Base-by-base conservation (phyloP, 352 stramenopile species). In the Aphanomyces stellatus region DNA sequence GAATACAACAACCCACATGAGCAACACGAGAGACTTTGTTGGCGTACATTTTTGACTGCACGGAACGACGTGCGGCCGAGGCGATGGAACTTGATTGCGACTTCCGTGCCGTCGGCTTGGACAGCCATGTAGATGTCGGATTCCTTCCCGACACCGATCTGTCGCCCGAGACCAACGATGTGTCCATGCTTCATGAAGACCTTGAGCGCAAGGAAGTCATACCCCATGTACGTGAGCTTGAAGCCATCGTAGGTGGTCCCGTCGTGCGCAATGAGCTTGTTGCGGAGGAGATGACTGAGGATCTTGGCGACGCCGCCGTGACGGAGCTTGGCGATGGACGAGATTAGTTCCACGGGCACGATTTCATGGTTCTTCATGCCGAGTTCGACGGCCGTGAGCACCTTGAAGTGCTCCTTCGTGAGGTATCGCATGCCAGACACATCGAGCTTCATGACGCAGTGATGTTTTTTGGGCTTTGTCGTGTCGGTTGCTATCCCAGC, bases 41-140 rank as follows among this genome's bases (percentile, higher is more conserved):
- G 17, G 75, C 72, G 48, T 68, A 91, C 80, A 53, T 85, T 81
- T 65, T 97, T 97, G 53, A 99, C 96, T 25, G 96, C 95, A 22
- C 96, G 90, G 80, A 99, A 99, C 25, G 90, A 98, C 31, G 97
- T 99, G 65, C 97, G 84, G 49, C 98, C 98, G 13, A 99, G 86
- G n/a, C 98, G 93, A 80, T 99, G 98, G 73, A 99, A 97, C 78
- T 99, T 99, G 56, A 99, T 95, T 4, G 98, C 96, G 25, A 99
- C 76, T 71, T 99, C 92, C 15, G 96, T 97, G 64, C 96, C 96
- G 69, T 98, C 90, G 19, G 91, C 82, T 64, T 93, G 85, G 5
- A 81, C 90, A 25, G 93, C 96, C 46, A 99, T 71, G 75, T 98
- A 99, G 62, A 99, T 98, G 79, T 99, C 98, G 19, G 88, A 98